Evolutionary conservation across 2,329 filamentous ascomycete genomes (phyloP), one percentile per base, ranked within the genome.

Genomic region (Hypoxylon rubiginosum): DNA sequence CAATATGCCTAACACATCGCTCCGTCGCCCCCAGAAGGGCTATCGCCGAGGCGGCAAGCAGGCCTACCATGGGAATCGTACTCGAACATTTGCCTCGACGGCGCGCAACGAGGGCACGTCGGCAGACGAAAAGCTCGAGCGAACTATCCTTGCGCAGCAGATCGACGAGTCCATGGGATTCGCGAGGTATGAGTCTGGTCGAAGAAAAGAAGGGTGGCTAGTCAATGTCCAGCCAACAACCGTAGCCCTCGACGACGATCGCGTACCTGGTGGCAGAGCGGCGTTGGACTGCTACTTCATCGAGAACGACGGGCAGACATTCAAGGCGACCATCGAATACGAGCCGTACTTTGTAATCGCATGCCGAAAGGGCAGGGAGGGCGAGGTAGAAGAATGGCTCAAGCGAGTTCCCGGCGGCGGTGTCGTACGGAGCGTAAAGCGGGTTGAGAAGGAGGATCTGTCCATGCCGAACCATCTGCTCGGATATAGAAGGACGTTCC

Each of bases 131-230:
- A 97, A 93, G 79, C 89, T 93, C 81, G 94, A 99, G 81, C 90
- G 93, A 39, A 91, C 90, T 50, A 89, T 90, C 60, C 87, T 97
- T 55, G 93, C 93, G 32, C 89, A 97, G 81, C 88, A 86, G 74
- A 97, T 99, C 77, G 97, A 99, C 82, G 96, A 98, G 82, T 86
- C 88, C 67, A 96, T 98, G 90, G 97, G 96, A 57, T 99, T 99
- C 79, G 86, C 90, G 34, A 91, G 95, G 54, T 97, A 94, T 78
- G 97, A 99, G 70, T 90, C 92, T 32, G 96, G 93, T 51, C 89
- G 92, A 77, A 85, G 83, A 72, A 92, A 90, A 76, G 88, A 92
- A 53, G 94, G 97, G 69, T 99, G 96, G 96, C 88, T 99, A 3
- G 93, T 95, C 73, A 99, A 98, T 76, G 92, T 98, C 82, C 93